Evolutionary conservation across 2,329 filamentous ascomycete species (phyloP), one percentile per base, ranked within the genome.

Genomic region (Colletotrichum lindemuthianum): DNA sequence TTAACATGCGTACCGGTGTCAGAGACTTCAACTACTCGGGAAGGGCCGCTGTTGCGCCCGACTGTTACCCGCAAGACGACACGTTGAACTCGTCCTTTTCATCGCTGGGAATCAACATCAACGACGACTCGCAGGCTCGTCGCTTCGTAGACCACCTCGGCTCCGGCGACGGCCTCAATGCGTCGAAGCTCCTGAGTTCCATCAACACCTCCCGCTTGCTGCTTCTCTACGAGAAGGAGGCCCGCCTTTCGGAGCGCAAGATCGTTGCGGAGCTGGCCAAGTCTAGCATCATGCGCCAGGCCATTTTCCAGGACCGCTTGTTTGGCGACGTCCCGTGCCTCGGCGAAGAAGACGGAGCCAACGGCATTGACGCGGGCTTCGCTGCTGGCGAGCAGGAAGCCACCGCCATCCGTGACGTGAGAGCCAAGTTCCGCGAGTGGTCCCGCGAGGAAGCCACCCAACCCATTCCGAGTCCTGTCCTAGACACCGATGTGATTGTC

Each of bases 191-290:
- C 13, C 43, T 65, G 34, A 45, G 37, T 34, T 24, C 24, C 32
- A 55, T 65, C n/a, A 51, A 56, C 15, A 65, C 51, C 10, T 41
- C 10, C 8, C 33, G 44, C 24, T 40, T 65, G 15, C 47, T 65
- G 15, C n/a, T 54, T 11, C 40, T 51, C 51, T 61, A 54, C 32
- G 63, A 65, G 45, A 58, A 47, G 3, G 50, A 63, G n/a, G 43
- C 58, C 24, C 58, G 58, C 24, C 39, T 56, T 11, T 61, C 63
- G 34, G 63, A 65, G 47, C 51, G 44, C 2, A 60, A 34, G 3
- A 65, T 65, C 24, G 40, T 16, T 15, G 34, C 39, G 1, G 63
- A 65, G 58, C 59, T 65, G 4, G 59, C 51, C n/a, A 41, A 50
- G 34, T 39, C 51, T 12, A 55, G 47, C 34, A n/a, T 65, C 15